phyloP scores from a whole-genome alignment of 2,329 filamentous ascomycete genomes.

The Aspergillus jensenii region DNA sequence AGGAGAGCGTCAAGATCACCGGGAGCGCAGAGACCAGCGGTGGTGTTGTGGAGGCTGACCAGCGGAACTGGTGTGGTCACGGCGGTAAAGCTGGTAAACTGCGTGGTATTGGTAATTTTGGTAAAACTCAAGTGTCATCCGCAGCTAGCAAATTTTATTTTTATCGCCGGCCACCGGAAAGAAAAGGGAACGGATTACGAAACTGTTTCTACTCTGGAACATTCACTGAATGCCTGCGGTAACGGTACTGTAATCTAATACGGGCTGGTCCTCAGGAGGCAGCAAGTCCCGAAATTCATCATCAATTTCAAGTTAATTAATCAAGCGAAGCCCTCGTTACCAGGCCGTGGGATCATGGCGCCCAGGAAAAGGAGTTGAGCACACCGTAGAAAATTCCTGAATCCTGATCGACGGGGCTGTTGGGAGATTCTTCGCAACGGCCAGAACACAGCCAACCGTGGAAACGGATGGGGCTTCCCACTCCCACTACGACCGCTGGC shows the following conservation, averaged over 20 bases:
- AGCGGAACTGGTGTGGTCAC: background rate
- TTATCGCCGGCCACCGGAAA: constrained; percentile 8
- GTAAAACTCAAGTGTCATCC: background rate
- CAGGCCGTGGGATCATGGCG: no score
- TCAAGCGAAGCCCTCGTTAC: no score
- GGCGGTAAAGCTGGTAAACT: constrained; percentile 6
- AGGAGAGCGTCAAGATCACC: constrained; percentile 3
- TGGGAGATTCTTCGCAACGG: background rate
- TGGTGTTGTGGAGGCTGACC: background rate
- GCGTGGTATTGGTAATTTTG: background rate
- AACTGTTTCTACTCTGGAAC: background rate
- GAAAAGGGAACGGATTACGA: background rate
- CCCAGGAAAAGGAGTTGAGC: background rate
- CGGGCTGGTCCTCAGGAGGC: no score
- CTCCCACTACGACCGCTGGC: background rate
- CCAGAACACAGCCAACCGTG: constrained; percentile 10
- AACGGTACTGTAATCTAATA: no score
- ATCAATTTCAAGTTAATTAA: no score
- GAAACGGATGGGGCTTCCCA: constrained; percentile 5
- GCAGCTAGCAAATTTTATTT: constrained; percentile 5
- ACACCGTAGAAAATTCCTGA: background rate
- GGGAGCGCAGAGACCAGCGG: background rate
- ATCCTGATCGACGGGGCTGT: background rate
- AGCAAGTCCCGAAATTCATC: no score
- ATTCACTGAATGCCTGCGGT: no score